Base-by-base conservation (phyloP, 768 basidiomycete species). In the Multifurca ochricompacta region DNA sequence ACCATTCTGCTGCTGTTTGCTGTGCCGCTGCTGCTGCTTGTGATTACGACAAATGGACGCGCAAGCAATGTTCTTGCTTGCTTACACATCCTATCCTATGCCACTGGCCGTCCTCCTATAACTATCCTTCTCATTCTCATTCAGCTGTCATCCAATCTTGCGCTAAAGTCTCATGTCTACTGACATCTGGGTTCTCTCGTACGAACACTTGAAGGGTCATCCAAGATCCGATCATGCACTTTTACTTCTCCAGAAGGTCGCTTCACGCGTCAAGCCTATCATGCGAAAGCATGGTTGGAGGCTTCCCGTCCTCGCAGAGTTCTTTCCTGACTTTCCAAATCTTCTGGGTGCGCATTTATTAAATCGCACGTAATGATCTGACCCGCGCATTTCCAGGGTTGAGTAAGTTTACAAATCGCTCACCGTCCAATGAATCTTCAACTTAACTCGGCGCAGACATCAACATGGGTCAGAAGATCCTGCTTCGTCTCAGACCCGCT, bases 181-280 rank as follows among this genome's bases (percentile, higher is more conserved):
- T 8, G 73, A 85, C 37, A 69, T 69, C 21, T 82, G 80, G 62
- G 77, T 89, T 56, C 72, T 78, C 61, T 78, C 84, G 0, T 84
- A 85, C 59, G 82, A 82, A 18, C 82, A 88, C 66, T 75, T 92
- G 58, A 85, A 81, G 57, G 78, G 77, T 53, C 76, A 74, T 63
- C 83, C 83, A 35, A 78, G 79, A 61, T 77, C 81, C 40, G 79
- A 86, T 58, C 75, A 78, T 35, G 89, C 91, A 16, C 73, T 90
- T 39, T 66, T 73, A 14, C 72, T 87, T 65, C 74, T 93, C 34
- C 78, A 85, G 61, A 76, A 77, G 58, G 74, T 89, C 28, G 83
- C 85, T 0, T 82, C 83, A 1, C 75, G 90, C 45, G 91, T 95
- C 46, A 94, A 93, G 67, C 94, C 94, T 6, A 91, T 97, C 60